phyloP scores from a whole-genome alignment of 2,329 filamentous ascomycete genomes.

The Botrytis aclada region DNA sequence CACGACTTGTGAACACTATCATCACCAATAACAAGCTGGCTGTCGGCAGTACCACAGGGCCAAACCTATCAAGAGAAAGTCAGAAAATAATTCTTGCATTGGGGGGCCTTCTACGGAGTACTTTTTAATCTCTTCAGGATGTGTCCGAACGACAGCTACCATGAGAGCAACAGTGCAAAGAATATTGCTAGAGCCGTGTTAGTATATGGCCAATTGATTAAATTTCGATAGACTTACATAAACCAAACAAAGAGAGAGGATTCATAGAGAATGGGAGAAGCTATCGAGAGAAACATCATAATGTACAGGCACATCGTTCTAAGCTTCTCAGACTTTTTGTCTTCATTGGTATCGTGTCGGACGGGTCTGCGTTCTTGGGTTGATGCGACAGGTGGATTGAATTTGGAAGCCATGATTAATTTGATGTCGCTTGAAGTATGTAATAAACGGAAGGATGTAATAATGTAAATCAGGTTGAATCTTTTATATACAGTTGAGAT shows the following conservation, averaged over 20 bases:
- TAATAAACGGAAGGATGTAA: background rate
- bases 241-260: slow-evolving; percentile 12
- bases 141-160: slow-evolving; percentile 10
- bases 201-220: background rate
- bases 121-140: slow-evolving; percentile 21
- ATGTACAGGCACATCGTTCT: slow-evolving; percentile 11
- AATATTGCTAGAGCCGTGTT: slow-evolving; percentile 3
- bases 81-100: background rate
- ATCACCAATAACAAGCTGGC: background rate
- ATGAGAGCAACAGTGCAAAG: slow-evolving; percentile 13
- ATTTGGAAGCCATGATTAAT: background rate
- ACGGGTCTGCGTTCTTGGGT: background rate
- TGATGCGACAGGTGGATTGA: background rate
- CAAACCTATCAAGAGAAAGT: slow-evolving; percentile 8
- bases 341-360: slow-evolving; percentile 2
- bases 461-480: background rate
- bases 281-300: slow-evolving; percentile 20
- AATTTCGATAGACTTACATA: slow-evolving; percentile 14
- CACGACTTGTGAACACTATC: slow-evolving; percentile 16
- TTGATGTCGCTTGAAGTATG: background rate
- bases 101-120: background rate
- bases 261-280: slow-evolving; percentile 23
- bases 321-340: background rate
- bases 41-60: background rate
- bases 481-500: background rate